Percentiles rank a stretch among this genome's conserved stretches.
Evolutionary conservation across 2,329 filamentous ascomycete genomes (phyloP).

Genomic region (Stagonosporopsis vannaccii): DNA sequence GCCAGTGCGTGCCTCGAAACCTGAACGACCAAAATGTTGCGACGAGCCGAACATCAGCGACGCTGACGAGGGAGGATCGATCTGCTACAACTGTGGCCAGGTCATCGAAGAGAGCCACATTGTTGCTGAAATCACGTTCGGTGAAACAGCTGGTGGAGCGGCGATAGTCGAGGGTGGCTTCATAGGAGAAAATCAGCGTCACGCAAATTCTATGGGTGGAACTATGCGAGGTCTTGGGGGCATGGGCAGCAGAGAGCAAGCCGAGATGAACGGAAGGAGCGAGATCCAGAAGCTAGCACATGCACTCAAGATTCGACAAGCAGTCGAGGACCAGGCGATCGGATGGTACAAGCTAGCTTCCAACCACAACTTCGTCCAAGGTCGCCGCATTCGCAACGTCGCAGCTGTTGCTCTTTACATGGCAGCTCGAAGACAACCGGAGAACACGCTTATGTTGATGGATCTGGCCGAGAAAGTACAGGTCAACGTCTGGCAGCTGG

Average conservation of each 20-base stretch:
- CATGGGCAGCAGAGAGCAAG: constrained; percentile 66
- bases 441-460: constrained; percentile 90
- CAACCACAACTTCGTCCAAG: constrained; percentile 67
- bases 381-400: constrained; percentile 83
- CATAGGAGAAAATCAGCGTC: constrained; percentile 84
- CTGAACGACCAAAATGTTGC: constrained; percentile 37
- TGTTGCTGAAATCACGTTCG: constrained; percentile 89
- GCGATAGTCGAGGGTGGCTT: constrained; percentile 91
- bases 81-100: constrained; percentile 82
- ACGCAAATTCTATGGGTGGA: constrained; percentile 67
- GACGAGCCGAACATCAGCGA: constrained; percentile 34
- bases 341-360: constrained; percentile 58
- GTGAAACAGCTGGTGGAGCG: constrained; percentile 83
- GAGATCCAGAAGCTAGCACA: constrained; percentile 50
- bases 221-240: constrained; percentile 56
- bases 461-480: constrained; percentile 86
- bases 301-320: constrained; percentile 49
- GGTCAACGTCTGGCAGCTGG: constrained; percentile 92
- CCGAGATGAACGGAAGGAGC: constrained; percentile 64
- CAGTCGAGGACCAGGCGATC: constrained; percentile 49
- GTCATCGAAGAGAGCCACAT: constrained; percentile 88
- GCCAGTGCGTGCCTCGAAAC: constrained; percentile 24
- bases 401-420: constrained; percentile 92
- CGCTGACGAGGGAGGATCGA: constrained; percentile 25
- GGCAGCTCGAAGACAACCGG: constrained; percentile 78